Conservation (phyloP, 2,329 filamentous ascomycete species). For the Fusarium irregulare region DNA sequence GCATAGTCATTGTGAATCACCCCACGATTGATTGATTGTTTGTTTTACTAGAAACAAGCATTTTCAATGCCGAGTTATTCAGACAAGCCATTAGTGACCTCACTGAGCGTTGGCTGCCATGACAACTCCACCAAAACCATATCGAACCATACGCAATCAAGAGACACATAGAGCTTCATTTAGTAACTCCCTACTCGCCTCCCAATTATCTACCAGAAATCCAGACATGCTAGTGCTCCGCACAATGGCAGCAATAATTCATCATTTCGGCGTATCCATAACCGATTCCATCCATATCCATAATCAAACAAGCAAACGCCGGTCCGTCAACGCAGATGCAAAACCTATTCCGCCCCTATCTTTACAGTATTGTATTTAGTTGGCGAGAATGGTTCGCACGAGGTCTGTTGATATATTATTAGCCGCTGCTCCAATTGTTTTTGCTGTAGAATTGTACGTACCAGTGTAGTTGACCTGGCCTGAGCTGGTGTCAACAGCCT, state of each 20-base stretch:
- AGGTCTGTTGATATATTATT: slow-evolving; percentile 66
- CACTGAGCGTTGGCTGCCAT: neutral
- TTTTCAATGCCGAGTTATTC: neutral
- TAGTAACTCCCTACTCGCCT: slow-evolving; percentile 38
- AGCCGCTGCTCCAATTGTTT: neutral
- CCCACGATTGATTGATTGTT: neutral
- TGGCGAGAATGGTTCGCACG: slow-evolving; percentile 87
- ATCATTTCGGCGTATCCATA: slow-evolving; percentile 42
- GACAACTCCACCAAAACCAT: slow-evolving; percentile 10
- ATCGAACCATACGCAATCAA: slow-evolving; percentile 5
- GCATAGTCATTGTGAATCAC: neutral
- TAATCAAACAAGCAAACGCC: slow-evolving; percentile 50
- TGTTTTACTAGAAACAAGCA: neutral
- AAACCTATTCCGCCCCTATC: slow-evolving; percentile 40
- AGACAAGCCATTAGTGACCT: neutral
- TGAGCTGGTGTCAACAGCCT: slow-evolving; percentile 95
- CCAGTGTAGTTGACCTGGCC: slow-evolving; percentile 98
- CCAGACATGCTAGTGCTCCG: slow-evolving; percentile 40
- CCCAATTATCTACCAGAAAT: slow-evolving; percentile 46
- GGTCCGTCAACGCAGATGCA: slow-evolving; percentile 51
- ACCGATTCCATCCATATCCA: slow-evolving; percentile 41
- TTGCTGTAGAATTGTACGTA: slow-evolving; percentile 52
- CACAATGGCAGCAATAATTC: slow-evolving; percentile 43
- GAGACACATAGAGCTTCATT: slow-evolving; percentile 39
- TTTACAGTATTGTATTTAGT: slow-evolving; percentile 62